These are phyloP conservation scores for Rhexocercosporidium sp. DNA, from an alignment of 2,329 filamentous ascomycete species.

Conservation along the genomic window DNA sequence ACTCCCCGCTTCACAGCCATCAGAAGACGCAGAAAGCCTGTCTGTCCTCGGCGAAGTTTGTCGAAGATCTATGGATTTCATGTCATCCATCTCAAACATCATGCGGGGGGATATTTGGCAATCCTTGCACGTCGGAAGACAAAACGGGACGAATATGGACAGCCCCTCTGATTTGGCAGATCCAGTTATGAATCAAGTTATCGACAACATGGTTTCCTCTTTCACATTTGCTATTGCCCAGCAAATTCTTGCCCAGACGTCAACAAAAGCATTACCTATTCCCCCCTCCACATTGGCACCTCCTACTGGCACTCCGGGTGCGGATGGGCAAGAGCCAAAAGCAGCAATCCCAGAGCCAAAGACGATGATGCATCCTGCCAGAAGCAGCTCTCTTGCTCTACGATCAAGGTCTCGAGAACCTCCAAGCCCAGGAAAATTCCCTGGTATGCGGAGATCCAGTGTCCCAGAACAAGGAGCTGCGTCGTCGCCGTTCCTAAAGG, in stretches of 20 bases:
- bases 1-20: slow-evolving; percentile 51
- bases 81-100: slow-evolving; percentile 78
- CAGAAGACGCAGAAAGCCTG: slow-evolving; percentile 74
- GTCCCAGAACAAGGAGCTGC: slow-evolving; percentile 47
- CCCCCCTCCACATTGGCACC: slow-evolving; percentile 60
- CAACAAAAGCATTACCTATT: slow-evolving; percentile 70
- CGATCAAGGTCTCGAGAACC: slow-evolving; percentile 49
- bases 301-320: slow-evolving; percentile 31
- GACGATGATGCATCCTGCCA: slow-evolving; percentile 71
- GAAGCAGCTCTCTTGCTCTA: slow-evolving; percentile 64
- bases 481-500: slow-evolving; percentile 56
- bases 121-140: slow-evolving; percentile 49
- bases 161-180: slow-evolving; percentile 39
- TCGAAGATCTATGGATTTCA: slow-evolving; percentile 80
- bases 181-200: slow-evolving; percentile 54
- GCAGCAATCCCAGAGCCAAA: slow-evolving; percentile 69
- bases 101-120: slow-evolving; percentile 78
- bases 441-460: slow-evolving; percentile 50
- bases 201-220: slow-evolving; percentile 77
- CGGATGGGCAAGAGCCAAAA: slow-evolving; percentile 62
- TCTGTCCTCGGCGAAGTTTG: slow-evolving; percentile 85
- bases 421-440: slow-evolving; percentile 60
- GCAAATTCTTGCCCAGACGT: slow-evolving; percentile 77
- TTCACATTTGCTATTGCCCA: slow-evolving; percentile 80
- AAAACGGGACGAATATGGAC: slow-evolving; percentile 40